Evolutionary conservation across 768 basidiomycete species (phyloP).

Genomic region (Lactarius indigo): DNA sequence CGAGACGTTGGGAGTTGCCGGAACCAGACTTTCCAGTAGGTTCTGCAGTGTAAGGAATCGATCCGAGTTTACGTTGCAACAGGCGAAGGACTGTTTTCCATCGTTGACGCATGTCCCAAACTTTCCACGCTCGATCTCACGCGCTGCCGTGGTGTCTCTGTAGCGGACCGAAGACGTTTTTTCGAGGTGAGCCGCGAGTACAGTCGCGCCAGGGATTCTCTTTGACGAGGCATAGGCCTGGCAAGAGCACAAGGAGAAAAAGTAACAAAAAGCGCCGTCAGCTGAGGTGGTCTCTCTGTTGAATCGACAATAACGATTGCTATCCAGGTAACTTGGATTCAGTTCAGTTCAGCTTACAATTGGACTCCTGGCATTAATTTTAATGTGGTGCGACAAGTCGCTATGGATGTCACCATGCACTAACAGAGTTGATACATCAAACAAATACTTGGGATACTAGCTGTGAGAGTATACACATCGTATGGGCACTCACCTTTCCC

Average conservation of each 20-base stretch:
- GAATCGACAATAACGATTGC: not conserved
- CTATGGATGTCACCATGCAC: not conserved
- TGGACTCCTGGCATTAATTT: not conserved
- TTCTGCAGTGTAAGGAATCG: not conserved
- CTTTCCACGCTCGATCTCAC: conserved; percentile 59
- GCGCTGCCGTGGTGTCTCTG: conserved; percentile 58
- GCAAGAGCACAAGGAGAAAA: conserved; percentile 4
- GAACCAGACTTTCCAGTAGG: conserved; percentile 60
- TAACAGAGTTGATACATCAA: not conserved
- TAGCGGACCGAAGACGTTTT: conserved; percentile 58
- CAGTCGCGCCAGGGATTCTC: not conserved
- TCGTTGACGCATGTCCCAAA: conserved; percentile 54
- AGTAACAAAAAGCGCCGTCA: not conserved
- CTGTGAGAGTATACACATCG: not conserved
- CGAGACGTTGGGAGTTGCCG: conserved; percentile 46
- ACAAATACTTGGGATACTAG: not conserved
- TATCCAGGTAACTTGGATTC: not conserved
- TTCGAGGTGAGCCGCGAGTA: conserved; percentile 47
- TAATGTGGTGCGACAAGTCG: not conserved
- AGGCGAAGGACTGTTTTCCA: conserved; percentile 53
- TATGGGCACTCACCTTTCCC: not conserved
- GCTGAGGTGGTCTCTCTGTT: not conserved
- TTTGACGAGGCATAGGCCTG: conserved; percentile 8
- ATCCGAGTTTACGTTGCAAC: not conserved
- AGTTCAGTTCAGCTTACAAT: not conserved